Evolutionary conservation across 257 asterid species (phyloP), one percentile per base, ranked within the genome.

Genomic region (Jaltomata sinuosa): DNA sequence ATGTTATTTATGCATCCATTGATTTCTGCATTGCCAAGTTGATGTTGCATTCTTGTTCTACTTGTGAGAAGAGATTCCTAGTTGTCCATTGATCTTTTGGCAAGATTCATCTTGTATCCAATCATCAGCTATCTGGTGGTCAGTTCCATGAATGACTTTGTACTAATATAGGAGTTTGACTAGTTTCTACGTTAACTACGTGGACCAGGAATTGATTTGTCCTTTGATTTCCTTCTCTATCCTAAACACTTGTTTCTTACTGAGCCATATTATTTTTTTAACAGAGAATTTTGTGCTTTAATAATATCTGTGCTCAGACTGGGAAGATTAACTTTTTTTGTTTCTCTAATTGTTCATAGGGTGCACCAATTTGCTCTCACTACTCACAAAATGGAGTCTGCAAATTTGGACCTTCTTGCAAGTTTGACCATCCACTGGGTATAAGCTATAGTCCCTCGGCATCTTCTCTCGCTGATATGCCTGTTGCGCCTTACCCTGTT

Each of bases 391-490:
- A 87, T 36, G 93, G 95, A 82, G 88, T 90, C n/a, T 93, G 97
- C 93, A 90, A 85, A 89, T 93, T 87, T 42, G 95, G 97, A 52
- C 97, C 93, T 50, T 87, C 92, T 1, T 93, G 97, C 91, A 90
- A 85, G 85, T 93, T 90, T 50, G 97, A 93, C 74, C 97, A 93
- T 82, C 97, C 95, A 25, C 90, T 91, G 91, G 89, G 92, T 86
- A 83, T 84, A 87, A 89, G 91, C 83, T 93, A 93, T 90, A 92
- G 93, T 84, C 92, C 93, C 67, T 93, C 94, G 0, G 93, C 94
- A 38, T 92, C 97, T 12, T 92, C 95, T 68, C 91, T 93, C 55
- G 88, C 92, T 4, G 95, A 92, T 77, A 89, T 92, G 93, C 94
- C 94, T 1, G 93, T 93, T 31, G 94, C 95, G 27, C 95, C 94